Percentiles rank a stretch among this genome's conserved stretches.
Conservation (phyloP, 148 eudicot species). For the Spergularia bocconei region DNA sequence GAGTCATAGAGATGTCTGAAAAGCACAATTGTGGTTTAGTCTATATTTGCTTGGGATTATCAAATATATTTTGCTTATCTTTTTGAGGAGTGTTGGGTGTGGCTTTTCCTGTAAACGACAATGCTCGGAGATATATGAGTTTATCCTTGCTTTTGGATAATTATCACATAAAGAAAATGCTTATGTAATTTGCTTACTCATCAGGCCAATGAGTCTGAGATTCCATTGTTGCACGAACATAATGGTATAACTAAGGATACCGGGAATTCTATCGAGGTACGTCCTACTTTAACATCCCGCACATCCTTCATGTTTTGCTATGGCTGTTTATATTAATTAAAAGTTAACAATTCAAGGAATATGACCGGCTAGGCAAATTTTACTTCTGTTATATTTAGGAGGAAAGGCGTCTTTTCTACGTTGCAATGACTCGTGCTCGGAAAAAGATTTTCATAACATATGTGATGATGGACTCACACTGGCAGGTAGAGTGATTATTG, state of each 20-base stretch:
- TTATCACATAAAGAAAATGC: background rate
- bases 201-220: slow-evolving; percentile 90
- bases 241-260: slow-evolving; percentile 60
- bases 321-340: background rate
- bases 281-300: slow-evolving; percentile 10
- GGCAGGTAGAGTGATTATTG: slow-evolving; percentile 60
- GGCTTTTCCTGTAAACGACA: background rate
- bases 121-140: background rate
- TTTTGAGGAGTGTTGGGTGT: background rate
- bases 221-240: slow-evolving; percentile 82
- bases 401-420: slow-evolving; percentile 84
- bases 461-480: slow-evolving; percentile 74
- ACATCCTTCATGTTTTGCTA: background rate
- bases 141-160: background rate
- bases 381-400: slow-evolving; percentile 44
- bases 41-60: too few relatives aligned
- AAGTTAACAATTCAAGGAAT: background rate
- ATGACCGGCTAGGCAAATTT: background rate
- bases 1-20: too few relatives aligned
- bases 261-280: slow-evolving; percentile 69
- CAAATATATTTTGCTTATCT: background rate
- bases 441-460: slow-evolving; percentile 74
- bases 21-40: too few relatives aligned
- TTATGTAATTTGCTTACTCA: slow-evolving; percentile 16
- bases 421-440: slow-evolving; percentile 97